Evolutionary conservation across 2,329 filamentous ascomycete genomes (phyloP), one percentile per base, ranked within the genome.

Genomic region (Tolypocladium nubicola): DNA sequence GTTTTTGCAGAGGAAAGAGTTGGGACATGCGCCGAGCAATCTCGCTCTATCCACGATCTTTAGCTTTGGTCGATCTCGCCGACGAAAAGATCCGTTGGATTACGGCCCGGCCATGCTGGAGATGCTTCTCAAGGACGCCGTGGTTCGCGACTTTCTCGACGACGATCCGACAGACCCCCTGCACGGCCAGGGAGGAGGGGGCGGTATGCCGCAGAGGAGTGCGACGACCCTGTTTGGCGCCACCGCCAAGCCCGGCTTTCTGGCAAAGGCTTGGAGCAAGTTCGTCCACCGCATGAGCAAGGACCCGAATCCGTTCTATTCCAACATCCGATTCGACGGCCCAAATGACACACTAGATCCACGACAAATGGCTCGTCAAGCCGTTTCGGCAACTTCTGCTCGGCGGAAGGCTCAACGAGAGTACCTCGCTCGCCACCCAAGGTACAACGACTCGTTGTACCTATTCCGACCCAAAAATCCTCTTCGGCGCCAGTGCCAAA

Each of bases 251-350:
- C 79, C 81, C 4, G 86, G 87, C 0, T 66, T 81, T 5, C 63
- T 90, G 37, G 83, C 84, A 1, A 77, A 75, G 2, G 58, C 83
- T 4, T 89, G 86, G 85, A 79, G 78, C 30, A 85, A 79, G 57
- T 60, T 90, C 33, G 72, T 79, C 23, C 76, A 75, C 8, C 70
- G 75, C 11, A 72, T 89, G 54, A 80, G 76, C 61, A 78, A 81
- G 56, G 92, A 97, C 57, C 89, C 91, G 0, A 99, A 99, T 69
- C 94, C 94, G 0, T 99, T 99, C 69, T 97, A 97, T 72, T 88
- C 91, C 8, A 90, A 81, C 62, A 71, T 79, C 53, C 76, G 83
- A 39, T 82, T 95, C 60, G 83, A 90, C 35, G 82, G 83, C 7
- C 81, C 84, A 1, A 89, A 90, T 61, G 89, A 95, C 61, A 85